A percentile compares a stretch with the other conserved stretches of the same genome.
Conservation (phyloP, 2,329 filamentous ascomycete genomes). For the Fusarium anthophilum region DNA sequence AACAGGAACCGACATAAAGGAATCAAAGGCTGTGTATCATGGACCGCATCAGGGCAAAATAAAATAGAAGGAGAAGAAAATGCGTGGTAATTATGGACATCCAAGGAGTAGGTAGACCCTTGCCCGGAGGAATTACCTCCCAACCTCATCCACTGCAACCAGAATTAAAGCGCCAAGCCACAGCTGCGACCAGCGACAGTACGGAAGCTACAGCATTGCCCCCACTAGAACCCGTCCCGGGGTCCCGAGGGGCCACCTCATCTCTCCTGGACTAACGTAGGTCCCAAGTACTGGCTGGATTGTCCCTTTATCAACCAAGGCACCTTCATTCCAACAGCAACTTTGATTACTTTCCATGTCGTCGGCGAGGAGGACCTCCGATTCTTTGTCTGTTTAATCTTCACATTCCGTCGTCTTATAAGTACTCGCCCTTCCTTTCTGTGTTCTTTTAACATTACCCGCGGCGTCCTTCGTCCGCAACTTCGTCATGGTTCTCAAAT, state of each 20-base stretch:
- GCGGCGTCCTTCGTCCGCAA: constrained; percentile 34
- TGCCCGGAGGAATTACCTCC: constrained; percentile 19
- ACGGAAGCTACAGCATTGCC: constrained; percentile 16
- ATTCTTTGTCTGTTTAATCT: constrained; percentile 5
- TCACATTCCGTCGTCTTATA: constrained; percentile 6
- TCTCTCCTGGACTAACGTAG: constrained; percentile 16
- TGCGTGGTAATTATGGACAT: not conserved
- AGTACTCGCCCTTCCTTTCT: constrained; percentile 3
- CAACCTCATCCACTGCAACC: constrained; percentile 7
- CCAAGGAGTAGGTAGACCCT: not conserved
- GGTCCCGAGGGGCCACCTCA: constrained; percentile 35
- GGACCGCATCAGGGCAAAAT: too few species aligned
- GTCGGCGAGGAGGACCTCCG: constrained; percentile 1
- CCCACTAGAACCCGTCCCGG: constrained; percentile 28
- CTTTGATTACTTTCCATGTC: constrained; percentile 21
- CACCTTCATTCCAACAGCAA: constrained; percentile 27
- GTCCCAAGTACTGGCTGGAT: not conserved
- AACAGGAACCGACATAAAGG: not conserved
- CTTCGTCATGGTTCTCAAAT: constrained; percentile 40
- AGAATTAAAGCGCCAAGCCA: constrained; percentile 17
- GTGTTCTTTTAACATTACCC: constrained; percentile 5
- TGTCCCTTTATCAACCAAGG: constrained; percentile 20
- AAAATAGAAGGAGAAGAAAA: not conserved
- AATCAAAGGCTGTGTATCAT: not conserved
- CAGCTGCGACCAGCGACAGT: constrained; percentile 13